Evolutionary conservation across 208 protist species (phyloP), one percentile per base, ranked within the genome.

Genomic region (Leishmania amazonensis): DNA sequence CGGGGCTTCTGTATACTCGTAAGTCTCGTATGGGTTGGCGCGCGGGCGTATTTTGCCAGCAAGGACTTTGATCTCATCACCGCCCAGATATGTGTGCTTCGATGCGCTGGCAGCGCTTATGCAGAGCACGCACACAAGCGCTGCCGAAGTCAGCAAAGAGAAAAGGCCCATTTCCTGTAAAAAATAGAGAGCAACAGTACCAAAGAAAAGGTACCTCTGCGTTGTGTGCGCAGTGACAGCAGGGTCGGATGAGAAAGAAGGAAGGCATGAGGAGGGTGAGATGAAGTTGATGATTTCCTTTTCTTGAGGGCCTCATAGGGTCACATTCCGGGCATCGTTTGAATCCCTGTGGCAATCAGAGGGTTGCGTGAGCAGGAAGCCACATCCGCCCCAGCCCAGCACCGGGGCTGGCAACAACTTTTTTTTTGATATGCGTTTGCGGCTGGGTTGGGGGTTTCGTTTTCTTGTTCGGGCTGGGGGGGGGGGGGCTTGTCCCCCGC

Each of bases 1-100:
- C 2, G 98, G 96, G 3, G 93, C 81, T 1, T 85, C 84, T 83
- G 96, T 92, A 76, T 97, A 99, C 38, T 82, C 35, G 86, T 99
- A 99, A 38, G 97, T 99, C 83, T 99, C 98, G 76, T 99, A 95
- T 0, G 96, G 92, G 83, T 99, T 99, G 79, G 74, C 81, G 38
- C 64, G 58, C 17, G 79, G 67, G 19, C 45, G 81, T 58, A 84
- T 67, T 53, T 81, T 86, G 58, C 75, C 51, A 24, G 67, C 83
- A 71, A 70, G 84, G 35, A 83, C n/a, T 17, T 9, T 45, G 49
- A 87, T 31, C 21, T 81, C 79, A 40, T 83, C 77, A 11, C 64
- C 64, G 21, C 42, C 47, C 1, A 45, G 0, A 31, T 83, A 83
- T 4, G 49, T 81, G 49, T 75, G 57, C 38, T n/a, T 64, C 9